These are phyloP conservation scores for Chaetomium fimeti DNA, from an alignment of 495 filamentous ascomycete species.

Conservation along the genomic window DNA sequence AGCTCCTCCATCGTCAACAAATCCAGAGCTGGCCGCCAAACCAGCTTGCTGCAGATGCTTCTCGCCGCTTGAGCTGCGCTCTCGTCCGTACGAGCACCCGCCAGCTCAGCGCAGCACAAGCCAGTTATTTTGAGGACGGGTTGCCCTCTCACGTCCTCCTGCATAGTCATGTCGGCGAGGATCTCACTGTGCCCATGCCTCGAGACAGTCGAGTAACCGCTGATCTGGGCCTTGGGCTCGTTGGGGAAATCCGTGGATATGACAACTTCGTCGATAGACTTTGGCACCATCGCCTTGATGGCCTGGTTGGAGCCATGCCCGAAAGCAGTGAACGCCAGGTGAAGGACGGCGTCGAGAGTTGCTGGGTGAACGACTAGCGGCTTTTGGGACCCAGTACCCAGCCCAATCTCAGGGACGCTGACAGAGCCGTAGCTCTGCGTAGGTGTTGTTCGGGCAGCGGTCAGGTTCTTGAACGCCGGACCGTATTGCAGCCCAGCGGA, in stretches of 20 bases:
- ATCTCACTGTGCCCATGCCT: background rate
- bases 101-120: background rate
- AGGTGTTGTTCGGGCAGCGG: background rate
- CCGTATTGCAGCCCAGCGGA: background rate
- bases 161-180: background rate
- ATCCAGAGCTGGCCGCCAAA: background rate
- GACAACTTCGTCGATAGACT: background rate
- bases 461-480: background rate
- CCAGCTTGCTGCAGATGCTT: constrained; percentile 2
- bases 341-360: background rate
- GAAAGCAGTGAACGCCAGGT: background rate
- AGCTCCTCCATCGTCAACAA: background rate
- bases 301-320: background rate
- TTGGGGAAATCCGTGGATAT: background rate
- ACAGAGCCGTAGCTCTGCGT: background rate
- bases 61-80: background rate
- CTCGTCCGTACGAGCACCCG: background rate
- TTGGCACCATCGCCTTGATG: background rate
- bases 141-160: background rate
- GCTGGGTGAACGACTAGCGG: background rate
- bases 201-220: background rate
- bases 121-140: background rate
- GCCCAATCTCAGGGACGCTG: background rate
- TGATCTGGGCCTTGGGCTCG: background rate
- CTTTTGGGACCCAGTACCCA: background rate